Base-by-base conservation (phyloP, 257 asterid genomes). In the Phtheirospermum japonicum region DNA sequence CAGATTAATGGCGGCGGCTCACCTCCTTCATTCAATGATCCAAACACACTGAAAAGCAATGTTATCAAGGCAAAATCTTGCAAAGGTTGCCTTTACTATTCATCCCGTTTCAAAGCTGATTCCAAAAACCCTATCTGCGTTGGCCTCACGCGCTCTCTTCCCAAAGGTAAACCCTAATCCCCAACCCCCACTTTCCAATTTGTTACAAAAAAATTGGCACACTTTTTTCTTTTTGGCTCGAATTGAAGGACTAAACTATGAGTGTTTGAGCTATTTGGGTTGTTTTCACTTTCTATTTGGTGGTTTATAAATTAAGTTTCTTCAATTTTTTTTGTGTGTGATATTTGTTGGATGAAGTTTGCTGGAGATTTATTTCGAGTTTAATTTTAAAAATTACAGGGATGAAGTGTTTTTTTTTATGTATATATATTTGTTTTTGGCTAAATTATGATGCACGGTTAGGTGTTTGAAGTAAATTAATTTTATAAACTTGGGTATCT, bases 61-160 rank as follows among this genome's bases (percentile, higher is more conserved):
- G 45, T 32, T 31, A 60, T 20, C 59, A 76, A 75, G 80, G 88
- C 83, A 2, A 88, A 81, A 62, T 79, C 94, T 5, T 85, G 94
- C 80, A 83, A 80, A 68, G 94, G 96, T 2, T 80, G 83, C 67
- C 69, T 85, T 17, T 88, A 81, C 66, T 87, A 78, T 63, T 81
- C 94, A 2, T 79, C 94, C 11, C 63, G 67, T 48, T 59, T 76
- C 72, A 76, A 81, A 79, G 63, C 83, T 72, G 68, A 71, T 60
- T 80, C 89, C 40, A 78, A 75, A 57, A 79, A 75, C 31, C 91
- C 96, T 62, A 66, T 85, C 26, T 88, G 94, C 75, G 74, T 79
- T n/a, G 96, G 96, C 54, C 54, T 83, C 71, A 70, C 85, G 48
- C 85, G 88, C 62, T 80, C 96, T 28, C 77, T 81, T 68, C 85